phyloP scores from a whole-genome alignment of 441 rosid genomes.

The Eutrema salsugineum region DNA sequence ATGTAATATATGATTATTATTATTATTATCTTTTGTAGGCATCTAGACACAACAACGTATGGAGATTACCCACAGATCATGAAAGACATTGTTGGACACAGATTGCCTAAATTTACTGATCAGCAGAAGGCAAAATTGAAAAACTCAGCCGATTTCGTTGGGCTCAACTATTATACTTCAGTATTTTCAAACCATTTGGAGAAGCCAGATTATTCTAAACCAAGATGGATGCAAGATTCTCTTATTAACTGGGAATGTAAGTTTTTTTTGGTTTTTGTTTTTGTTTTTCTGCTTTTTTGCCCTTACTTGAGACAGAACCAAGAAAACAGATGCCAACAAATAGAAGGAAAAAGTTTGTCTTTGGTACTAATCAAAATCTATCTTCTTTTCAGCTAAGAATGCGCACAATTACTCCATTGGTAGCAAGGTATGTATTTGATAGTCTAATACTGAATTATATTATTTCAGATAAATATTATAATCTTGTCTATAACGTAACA shows the following conservation, averaged over 20 bases:
- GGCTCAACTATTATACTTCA: conserved; percentile 41
- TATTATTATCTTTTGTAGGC: conserved; percentile 4
- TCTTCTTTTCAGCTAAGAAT: conserved; percentile 25
- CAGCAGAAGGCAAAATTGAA: conserved; percentile 31
- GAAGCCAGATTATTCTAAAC: not conserved
- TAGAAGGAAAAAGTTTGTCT: not conserved
- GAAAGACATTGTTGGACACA: conserved; percentile 34
- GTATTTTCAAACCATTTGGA: conserved; percentile 23
- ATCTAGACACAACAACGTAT: conserved; percentile 25
- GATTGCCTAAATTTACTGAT: conserved; percentile 36
- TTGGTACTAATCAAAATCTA: not conserved
- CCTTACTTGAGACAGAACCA: not conserved
- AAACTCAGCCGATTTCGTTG: conserved; percentile 41
- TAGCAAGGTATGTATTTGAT: conserved; percentile 10
- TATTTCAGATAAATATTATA: not conserved
- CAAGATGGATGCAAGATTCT: conserved; percentile 26
- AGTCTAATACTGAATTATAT: not conserved
- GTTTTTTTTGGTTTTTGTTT: not conserved
- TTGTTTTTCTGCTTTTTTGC: too few relatives aligned
- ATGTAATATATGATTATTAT: not conserved
- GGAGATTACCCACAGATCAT: conserved; percentile 43
- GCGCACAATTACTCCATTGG: not conserved
- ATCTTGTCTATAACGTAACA: not conserved
- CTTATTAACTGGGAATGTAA: conserved; percentile 12
- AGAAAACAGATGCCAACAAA: not conserved